Conservation (phyloP, 352 stramenopile species). For the Blastocystis sp. region DNA sequence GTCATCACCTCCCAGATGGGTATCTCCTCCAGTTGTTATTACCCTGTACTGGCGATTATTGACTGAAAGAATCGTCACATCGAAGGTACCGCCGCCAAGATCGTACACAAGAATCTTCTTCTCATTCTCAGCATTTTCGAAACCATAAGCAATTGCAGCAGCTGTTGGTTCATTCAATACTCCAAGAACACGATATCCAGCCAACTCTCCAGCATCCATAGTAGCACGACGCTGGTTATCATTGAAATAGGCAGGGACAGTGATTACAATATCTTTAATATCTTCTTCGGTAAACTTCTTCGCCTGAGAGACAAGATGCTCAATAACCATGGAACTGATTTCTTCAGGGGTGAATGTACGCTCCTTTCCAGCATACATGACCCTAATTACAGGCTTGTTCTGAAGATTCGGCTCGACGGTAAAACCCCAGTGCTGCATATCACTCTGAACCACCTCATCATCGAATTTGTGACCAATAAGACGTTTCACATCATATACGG, state of each 20-base stretch:
- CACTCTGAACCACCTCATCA: constrained; percentile 23
- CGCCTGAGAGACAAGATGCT: neutral
- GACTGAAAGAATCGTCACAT: constrained; percentile 66
- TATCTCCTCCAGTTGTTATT: constrained; percentile 76
- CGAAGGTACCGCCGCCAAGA: constrained; percentile 73
- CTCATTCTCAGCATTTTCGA: constrained; percentile 34
- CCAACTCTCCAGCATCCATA: constrained; percentile 16
- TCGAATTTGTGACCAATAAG: constrained; percentile 52
- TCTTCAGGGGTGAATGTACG: constrained; percentile 35
- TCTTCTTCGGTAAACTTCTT: neutral
- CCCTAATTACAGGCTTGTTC: constrained; percentile 1
- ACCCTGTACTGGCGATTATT: constrained; percentile 66
- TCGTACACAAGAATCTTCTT: constrained; percentile 68
- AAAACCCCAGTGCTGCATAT: constrained; percentile 61
- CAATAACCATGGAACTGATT: constrained; percentile 49
- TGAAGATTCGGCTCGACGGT: neutral
- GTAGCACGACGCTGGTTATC: constrained; percentile 47
- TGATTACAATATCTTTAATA: constrained; percentile 49
- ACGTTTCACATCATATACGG: constrained; percentile 57
- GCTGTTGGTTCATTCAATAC: constrained; percentile 60
- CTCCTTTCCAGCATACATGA: constrained; percentile 6
- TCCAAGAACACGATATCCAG: constrained; percentile 33
- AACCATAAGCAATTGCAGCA: constrained; percentile 54
- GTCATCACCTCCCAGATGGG: constrained; percentile 79
- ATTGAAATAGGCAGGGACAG: constrained; percentile 61